Base-by-base conservation (phyloP, 345 rosid genomes). In the Eucalyptus pauciflora region DNA sequence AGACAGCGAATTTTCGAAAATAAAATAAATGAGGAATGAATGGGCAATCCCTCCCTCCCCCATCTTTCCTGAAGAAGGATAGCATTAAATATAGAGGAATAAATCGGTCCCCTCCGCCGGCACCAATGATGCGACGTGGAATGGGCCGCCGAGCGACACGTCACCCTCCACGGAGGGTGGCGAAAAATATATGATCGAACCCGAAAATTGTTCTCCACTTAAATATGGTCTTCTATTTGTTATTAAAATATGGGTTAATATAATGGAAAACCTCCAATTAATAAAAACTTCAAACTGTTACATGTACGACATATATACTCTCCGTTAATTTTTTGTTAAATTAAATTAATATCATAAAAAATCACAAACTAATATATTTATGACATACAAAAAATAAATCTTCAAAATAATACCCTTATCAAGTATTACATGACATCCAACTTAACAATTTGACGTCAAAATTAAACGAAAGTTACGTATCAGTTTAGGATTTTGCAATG, bases 241-340 rank as follows among this genome's bases (percentile, higher is more conserved):
- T 7, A 27, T 60, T 29, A 27, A 52, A 52, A 18, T 18, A 1
- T 7, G 8, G 58, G 1, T 52, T 52, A 18, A 9, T 1, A 52
- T 52, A 18, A 1, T 18, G 10, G 7, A 18, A 52, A 52, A 18
- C 3, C 58, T 22, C 3, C 10, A 3, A 18, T 52, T 52, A 0
- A 52, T 52, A 18, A 52, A 7, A 52, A 52, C 4, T 0, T 0
- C 1, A 18, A 18, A 52, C 8, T 18, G 0, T 3, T 18, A 52
- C 22, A 18, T 52, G 8, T 18, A 52, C 3, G 1, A 18, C 4
- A 4, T 52, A 52, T 52, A 7, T 7, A 52, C 4, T 1, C 20
- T 52, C 0, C 0, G 5, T 52, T 52, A 52, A 1, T 18, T 52
- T 45, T 52, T 18, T 52, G 10, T 52, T 52, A 52, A 52, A 52